phyloP scores from a whole-genome alignment of 148 eudicot species.

The Suaeda aralocaspica region DNA sequence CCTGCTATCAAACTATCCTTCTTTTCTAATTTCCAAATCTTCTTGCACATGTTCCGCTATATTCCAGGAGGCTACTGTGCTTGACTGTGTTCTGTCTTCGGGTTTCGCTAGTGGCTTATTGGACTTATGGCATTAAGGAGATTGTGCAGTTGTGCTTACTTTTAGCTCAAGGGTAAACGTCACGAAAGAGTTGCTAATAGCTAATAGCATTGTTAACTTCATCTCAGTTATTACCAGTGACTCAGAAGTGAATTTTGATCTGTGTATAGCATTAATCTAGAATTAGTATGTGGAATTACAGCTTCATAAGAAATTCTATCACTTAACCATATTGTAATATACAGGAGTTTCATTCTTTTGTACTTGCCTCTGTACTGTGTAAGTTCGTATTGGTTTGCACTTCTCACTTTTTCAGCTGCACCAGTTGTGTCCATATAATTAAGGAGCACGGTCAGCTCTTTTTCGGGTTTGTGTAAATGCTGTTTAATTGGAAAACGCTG shows the following conservation, averaged over 20 bases:
- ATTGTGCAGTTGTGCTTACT: too few species aligned
- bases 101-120: constrained; percentile 3
- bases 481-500: background rate
- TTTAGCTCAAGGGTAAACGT: too few species aligned
- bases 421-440: background rate
- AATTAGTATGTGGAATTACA: background rate
- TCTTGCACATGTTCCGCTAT: background rate
- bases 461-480: background rate
- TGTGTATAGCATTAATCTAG: background rate
- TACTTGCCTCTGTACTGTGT: too few species aligned
- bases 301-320: background rate
- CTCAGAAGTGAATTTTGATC: background rate
- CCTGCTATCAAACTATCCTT: background rate
- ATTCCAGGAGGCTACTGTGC: too few species aligned
- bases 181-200: background rate
- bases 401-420: background rate
- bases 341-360: background rate
- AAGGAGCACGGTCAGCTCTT: background rate
- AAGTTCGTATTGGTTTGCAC: background rate
- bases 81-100: background rate
- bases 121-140: background rate
- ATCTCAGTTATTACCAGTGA: background rate
- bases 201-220: background rate
- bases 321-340: background rate
- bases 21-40: background rate